These are phyloP conservation scores for Podaxis mareebaensis DNA, from an alignment of 768 basidiomycete species.

Conservation along the genomic window DNA sequence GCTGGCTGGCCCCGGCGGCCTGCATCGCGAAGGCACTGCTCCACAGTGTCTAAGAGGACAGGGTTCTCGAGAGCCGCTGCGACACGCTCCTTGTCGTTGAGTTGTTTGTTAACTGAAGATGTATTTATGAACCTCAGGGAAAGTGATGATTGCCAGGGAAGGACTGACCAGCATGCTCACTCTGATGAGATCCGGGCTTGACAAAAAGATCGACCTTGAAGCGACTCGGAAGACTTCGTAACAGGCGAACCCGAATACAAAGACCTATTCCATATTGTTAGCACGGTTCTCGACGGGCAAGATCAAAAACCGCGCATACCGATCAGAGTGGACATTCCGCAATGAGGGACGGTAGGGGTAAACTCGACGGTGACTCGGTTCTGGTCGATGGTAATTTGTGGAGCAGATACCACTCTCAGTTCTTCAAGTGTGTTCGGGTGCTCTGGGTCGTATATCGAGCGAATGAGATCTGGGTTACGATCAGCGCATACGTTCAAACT, in stretches of 20 bases:
- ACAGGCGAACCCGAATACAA: conserved; percentile 90
- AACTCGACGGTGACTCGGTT: conserved; percentile 86
- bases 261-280: conserved; percentile 54
- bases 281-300: neutral
- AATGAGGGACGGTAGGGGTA: conserved; percentile 97
- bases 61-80: conserved; percentile 96
- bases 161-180: conserved; percentile 78
- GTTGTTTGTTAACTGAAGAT: conserved; percentile 87
- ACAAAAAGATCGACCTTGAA: conserved; percentile 95
- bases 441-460: conserved; percentile 93
- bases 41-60: conserved; percentile 81
- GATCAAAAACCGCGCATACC: conserved; percentile 46
- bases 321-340: conserved; percentile 96
- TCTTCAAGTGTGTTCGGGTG: conserved; percentile 94
- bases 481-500: conserved; percentile 4
- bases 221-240: conserved; percentile 86
- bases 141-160: neutral
- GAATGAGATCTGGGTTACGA: conserved; percentile 70
- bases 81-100: conserved; percentile 98
- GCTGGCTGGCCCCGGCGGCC: conserved; percentile 29
- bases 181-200: conserved; percentile 95
- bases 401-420: conserved; percentile 89
- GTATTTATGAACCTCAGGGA: neutral
- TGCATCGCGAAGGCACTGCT: conserved; percentile 53
- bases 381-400: conserved; percentile 65